These are phyloP conservation scores for Fomitopsis palustris DNA, from an alignment of 1,284 basidiomycete genomes.

Conservation along the genomic window DNA sequence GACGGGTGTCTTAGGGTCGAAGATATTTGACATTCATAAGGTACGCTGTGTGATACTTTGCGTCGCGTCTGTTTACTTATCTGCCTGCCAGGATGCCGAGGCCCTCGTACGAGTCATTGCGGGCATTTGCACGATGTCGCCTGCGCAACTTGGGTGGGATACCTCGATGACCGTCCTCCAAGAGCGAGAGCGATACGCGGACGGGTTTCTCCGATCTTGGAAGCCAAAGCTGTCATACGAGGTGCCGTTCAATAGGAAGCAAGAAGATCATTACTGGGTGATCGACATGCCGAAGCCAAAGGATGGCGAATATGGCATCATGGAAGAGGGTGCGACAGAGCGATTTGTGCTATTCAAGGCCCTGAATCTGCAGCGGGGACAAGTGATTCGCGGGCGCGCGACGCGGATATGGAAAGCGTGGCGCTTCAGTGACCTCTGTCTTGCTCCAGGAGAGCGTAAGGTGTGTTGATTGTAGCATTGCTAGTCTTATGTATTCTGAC, in stretches of 20 bases:
- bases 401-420: constrained; percentile 12
- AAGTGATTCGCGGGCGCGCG: constrained; percentile 5
- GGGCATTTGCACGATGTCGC: not conserved
- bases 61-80: not conserved
- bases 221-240: not conserved
- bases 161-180: constrained; percentile 3
- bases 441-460: not conserved
- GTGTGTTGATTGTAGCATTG: not conserved
- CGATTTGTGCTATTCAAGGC: constrained; percentile 1
- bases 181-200: not conserved
- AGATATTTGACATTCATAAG: not conserved
- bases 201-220: not conserved
- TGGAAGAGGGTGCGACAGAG: not conserved
- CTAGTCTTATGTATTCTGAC: not conserved
- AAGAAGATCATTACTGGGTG: not conserved
- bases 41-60: not conserved
- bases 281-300: not conserved
- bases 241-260: not conserved
- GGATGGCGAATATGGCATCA: not conserved
- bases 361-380: constrained; percentile 2
- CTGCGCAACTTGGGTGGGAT: constrained; percentile 1
- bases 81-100: not conserved
- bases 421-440: constrained; percentile 4
- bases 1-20: not conserved
- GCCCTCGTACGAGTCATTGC: not conserved